Percentiles rank a stretch among this genome's conserved stretches.
Conservation (phyloP, 2,329 filamentous ascomycete genomes). For the Aureobasidium sp. region DNA sequence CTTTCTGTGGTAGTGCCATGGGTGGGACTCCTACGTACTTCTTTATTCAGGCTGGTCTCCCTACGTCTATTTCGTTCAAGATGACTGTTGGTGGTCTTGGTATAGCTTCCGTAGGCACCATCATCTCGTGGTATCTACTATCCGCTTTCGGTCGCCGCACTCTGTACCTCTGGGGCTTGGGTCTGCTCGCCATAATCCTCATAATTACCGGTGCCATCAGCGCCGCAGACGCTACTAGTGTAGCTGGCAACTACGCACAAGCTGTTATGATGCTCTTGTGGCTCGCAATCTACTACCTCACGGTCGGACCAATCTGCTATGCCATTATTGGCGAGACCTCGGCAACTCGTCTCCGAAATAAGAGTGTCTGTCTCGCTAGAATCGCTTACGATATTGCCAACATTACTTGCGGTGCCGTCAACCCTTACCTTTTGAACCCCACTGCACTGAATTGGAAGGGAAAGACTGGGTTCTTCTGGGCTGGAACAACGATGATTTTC, state of each 20-base stretch:
- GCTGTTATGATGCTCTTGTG: conserved; percentile 29
- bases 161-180: conserved; percentile 34
- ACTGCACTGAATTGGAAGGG: conserved; percentile 31
- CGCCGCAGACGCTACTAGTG: conserved; percentile 12
- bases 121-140: conserved; percentile 34
- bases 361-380: conserved; percentile 31
- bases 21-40: conserved; percentile 40
- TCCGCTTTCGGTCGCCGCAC: conserved; percentile 30
- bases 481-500: conserved; percentile 25
- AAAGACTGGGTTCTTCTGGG: conserved; percentile 36
- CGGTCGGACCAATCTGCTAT: conserved; percentile 31
- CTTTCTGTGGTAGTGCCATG: conserved; percentile 34
- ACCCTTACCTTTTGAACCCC: conserved; percentile 34
- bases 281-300: conserved; percentile 29
- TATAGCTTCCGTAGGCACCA: conserved; percentile 29
- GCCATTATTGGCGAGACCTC: conserved; percentile 31
- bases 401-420: conserved; percentile 32
- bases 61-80: conserved; percentile 30
- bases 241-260: conserved; percentile 32
- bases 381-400: conserved; percentile 32
- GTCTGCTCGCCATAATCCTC: conserved; percentile 30
- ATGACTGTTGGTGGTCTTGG: conserved; percentile 35
- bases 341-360: conserved; percentile 29
- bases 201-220: conserved; percentile 13
- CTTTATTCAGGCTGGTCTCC: conserved; percentile 36